Conservation (phyloP, 768 basidiomycete genomes). For the Rhodotorula paludigena region DNA sequence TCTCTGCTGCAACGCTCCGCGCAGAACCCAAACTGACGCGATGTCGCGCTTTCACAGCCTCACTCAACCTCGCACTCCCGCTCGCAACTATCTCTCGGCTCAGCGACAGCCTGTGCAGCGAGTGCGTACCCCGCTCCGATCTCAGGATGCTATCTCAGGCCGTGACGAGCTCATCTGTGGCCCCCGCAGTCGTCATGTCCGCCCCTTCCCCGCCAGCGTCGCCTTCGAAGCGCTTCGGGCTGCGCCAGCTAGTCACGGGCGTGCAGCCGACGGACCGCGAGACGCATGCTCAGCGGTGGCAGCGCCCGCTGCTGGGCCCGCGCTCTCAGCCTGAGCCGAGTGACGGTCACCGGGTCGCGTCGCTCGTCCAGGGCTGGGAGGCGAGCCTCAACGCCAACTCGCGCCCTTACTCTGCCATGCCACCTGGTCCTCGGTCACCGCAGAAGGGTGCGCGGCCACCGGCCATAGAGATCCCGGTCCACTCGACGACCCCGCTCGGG, state of each 20-base stretch:
- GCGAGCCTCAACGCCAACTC: not conserved
- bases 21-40: no score
- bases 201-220: not conserved
- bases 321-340: no score
- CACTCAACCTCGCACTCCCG: no score
- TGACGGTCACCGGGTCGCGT: not conserved
- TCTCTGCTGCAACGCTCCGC: no score
- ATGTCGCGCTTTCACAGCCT: no score
- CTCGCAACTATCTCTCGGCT: no score
- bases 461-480: not conserved
- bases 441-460: no score
- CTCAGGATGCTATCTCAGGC: not conserved
- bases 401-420: not conserved
- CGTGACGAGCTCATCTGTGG: no score
- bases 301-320: not conserved
- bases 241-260: slow-evolving; percentile 7
- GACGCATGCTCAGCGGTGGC: slow-evolving; percentile 6
- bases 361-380: slow-evolving; percentile 8
- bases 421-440: not conserved
- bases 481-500: not conserved
- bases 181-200: not conserved
- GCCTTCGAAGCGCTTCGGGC: not conserved
- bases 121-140: no score
- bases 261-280: not conserved
- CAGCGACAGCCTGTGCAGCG: no score